These are phyloP conservation scores for Ceratocystis eucalypticola DNA, from an alignment of 2,329 filamentous ascomycete species.

Conservation along the genomic window DNA sequence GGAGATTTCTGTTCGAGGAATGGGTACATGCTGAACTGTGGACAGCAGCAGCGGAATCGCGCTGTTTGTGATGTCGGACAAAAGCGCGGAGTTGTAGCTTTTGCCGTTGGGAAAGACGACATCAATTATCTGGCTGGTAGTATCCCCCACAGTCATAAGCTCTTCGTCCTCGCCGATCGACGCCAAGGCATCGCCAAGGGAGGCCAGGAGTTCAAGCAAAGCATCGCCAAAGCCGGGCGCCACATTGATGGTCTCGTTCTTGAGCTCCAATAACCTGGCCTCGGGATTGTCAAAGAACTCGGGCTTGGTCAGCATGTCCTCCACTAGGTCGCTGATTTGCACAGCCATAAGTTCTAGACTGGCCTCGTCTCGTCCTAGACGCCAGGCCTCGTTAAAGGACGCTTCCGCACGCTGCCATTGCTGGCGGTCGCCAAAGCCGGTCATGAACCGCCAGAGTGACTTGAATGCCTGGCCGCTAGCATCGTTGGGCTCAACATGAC, in stretches of 20 bases:
- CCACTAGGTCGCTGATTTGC: slow-evolving; percentile 58
- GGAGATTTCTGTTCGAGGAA: slow-evolving; percentile 78
- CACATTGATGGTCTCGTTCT: slow-evolving; percentile 46
- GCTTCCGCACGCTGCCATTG: slow-evolving; percentile 65
- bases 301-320: slow-evolving; percentile 73
- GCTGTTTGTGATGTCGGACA: slow-evolving; percentile 63
- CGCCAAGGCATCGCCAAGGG: slow-evolving; percentile 35
- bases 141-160: slow-evolving; percentile 54
- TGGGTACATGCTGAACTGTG: slow-evolving; percentile 73
- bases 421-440: slow-evolving; percentile 59
- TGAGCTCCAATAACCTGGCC: slow-evolving; percentile 37
- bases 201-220: neutral
- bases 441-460: slow-evolving; percentile 70
- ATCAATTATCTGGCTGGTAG: slow-evolving; percentile 51
- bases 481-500: slow-evolving; percentile 58
- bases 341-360: slow-evolving; percentile 68
- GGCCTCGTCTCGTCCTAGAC: slow-evolving; percentile 62
- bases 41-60: slow-evolving; percentile 68
- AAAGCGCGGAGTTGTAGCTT: slow-evolving; percentile 53
- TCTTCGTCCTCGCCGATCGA: slow-evolving; percentile 60
- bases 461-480: slow-evolving; percentile 62
- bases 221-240: slow-evolving; percentile 28
- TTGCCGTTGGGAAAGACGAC: slow-evolving; percentile 54
- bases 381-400: slow-evolving; percentile 55
- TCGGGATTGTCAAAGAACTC: slow-evolving; percentile 69